phyloP scores from a whole-genome alignment of 2,329 filamentous ascomycete species.

The Nigrospora sphaerica region DNA sequence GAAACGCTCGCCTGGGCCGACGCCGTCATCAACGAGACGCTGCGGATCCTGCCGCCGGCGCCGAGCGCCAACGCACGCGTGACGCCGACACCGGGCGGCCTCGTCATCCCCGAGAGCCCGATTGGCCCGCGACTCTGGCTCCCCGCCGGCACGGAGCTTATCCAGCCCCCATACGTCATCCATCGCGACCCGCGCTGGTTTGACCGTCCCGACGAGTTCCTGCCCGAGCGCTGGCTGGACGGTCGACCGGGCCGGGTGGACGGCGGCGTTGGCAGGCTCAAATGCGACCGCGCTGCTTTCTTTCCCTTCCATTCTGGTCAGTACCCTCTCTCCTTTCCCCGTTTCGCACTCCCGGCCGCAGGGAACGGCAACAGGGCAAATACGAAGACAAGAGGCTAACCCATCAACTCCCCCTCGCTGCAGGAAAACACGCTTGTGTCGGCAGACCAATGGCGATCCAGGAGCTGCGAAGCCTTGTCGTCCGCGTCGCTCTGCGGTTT shows the following conservation, averaged over 20 bases:
- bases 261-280: background rate
- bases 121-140: conserved; percentile 3
- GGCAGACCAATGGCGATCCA: conserved; percentile 5
- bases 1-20: conserved; percentile 5
- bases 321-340: background rate
- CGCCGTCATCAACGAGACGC: conserved; percentile 5
- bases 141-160: conserved; percentile 3
- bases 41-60: conserved; percentile 5
- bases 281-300: background rate
- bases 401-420: background rate
- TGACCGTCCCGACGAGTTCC: conserved; percentile 3
- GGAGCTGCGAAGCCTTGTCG: conserved; percentile 5
- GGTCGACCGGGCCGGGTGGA: background rate
- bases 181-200: conserved; percentile 4
- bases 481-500: conserved; percentile 1
- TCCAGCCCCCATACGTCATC: conserved; percentile 5
- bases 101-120: conserved; percentile 1
- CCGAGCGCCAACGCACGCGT: conserved; percentile 2
- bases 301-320: conserved; percentile 5
- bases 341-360: too few species aligned
- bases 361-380: too few species aligned
- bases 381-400: background rate
- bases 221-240: conserved; percentile 4
- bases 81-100: background rate
- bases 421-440: conserved; percentile 6